These are phyloP conservation scores for Penicillium digitatum DNA, from an alignment of 2,329 filamentous ascomycete genomes.

Conservation along the genomic window DNA sequence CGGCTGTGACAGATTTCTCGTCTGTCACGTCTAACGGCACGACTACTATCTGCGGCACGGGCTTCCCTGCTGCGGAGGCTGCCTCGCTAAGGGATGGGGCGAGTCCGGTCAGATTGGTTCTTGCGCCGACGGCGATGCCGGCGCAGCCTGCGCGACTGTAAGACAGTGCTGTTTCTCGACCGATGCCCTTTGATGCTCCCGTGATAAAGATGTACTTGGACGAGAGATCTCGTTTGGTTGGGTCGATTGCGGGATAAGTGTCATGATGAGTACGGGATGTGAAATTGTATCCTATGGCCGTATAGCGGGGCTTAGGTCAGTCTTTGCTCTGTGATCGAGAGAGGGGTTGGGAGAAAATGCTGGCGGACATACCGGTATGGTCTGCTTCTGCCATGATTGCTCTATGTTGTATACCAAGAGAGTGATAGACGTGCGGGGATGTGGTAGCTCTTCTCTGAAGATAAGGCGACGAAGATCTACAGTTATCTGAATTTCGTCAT, in stretches of 20 bases:
- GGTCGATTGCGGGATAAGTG: not conserved
- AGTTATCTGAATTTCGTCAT: not conserved
- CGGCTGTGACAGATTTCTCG: not conserved
- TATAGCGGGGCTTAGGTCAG: not conserved
- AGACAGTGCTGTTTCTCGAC: not conserved
- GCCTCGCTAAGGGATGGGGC: not conserved
- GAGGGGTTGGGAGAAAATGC: not conserved
- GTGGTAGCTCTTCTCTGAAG: not conserved
- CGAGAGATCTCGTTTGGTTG: not conserved
- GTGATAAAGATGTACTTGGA: not conserved
- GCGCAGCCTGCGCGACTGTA: not conserved
- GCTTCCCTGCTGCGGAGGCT: not conserved
- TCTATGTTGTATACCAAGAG: not conserved
- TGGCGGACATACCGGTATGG: not conserved
- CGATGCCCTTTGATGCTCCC: not conserved
- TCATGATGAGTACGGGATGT: not conserved
- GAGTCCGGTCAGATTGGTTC: not conserved
- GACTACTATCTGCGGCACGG: not conserved
- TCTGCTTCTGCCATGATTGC: not conserved
- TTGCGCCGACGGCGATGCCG: not conserved
- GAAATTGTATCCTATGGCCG: not conserved
- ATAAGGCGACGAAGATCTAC: not conserved
- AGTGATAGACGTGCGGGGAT: not conserved
- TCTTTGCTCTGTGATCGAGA: not conserved
- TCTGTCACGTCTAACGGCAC: not conserved